Conservation (phyloP, 2,329 filamentous ascomycete genomes). For the Trichoderma arundinaceum region DNA sequence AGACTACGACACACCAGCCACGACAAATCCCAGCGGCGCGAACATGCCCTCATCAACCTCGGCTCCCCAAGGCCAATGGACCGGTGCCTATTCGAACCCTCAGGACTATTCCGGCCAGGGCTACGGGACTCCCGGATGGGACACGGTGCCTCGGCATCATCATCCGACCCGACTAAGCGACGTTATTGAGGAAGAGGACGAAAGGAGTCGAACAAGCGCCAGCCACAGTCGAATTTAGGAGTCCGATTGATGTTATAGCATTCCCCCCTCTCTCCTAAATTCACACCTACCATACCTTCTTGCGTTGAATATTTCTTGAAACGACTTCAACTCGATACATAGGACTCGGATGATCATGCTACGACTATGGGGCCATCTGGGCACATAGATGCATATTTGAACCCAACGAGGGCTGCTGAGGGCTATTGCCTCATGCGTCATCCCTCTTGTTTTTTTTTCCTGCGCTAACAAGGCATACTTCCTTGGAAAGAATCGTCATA, state of each 20-base stretch:
- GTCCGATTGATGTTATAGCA: conserved; percentile 32
- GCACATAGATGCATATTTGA: conserved; percentile 6
- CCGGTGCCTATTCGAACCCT: conserved; percentile 48
- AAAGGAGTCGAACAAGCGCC: conserved; percentile 75
- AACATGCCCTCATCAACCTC: conserved; percentile 40
- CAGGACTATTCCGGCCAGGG: conserved; percentile 71
- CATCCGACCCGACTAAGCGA: conserved; percentile 89
- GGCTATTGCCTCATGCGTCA: conserved; percentile 1
- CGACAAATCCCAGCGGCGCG: conserved; percentile 49
- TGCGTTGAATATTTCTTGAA: conserved; percentile 24
- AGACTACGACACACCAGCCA: conserved; percentile 62
- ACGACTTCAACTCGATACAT: conserved; percentile 15
- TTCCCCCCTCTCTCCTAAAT: neutral
- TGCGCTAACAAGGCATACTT: conserved; percentile 29
- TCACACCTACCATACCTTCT: conserved; percentile 1
- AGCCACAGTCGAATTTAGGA: conserved; percentile 61
- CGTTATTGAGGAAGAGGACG: conserved; percentile 85
- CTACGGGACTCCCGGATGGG: conserved; percentile 74
- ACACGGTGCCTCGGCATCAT: conserved; percentile 77
- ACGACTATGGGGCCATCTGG: conserved; percentile 12
- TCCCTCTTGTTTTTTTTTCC: neutral
- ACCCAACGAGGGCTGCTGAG: neutral
- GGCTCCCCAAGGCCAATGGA: conserved; percentile 47
- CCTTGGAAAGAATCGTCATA: neutral
- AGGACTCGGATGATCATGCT: conserved; percentile 8